These are phyloP conservation scores for Pichia inconspicua DNA, from an alignment of 1,139 yeast species.

Conservation along the genomic window DNA sequence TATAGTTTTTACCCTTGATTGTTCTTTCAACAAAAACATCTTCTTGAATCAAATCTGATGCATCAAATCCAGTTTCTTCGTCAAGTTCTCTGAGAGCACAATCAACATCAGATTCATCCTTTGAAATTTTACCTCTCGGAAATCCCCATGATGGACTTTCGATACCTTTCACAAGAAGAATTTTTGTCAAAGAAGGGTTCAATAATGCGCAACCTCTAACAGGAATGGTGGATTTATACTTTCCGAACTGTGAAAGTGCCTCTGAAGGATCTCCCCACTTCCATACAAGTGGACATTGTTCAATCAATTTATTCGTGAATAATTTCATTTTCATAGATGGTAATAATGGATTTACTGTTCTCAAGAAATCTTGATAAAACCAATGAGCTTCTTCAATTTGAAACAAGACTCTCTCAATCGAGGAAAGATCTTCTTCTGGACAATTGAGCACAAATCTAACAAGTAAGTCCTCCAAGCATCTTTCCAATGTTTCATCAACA, in stretches of 20 bases:
- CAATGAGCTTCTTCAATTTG: conserved; percentile 98
- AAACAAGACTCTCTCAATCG: conserved; percentile 81
- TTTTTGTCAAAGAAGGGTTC: conserved; percentile 60
- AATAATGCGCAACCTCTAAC: conserved; percentile 93
- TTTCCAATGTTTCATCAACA: conserved; percentile 54
- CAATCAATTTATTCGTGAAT: conserved; percentile 67
- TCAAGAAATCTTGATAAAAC: conserved; percentile 86
- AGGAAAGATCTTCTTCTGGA: conserved; percentile 82
- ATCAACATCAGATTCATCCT: conserved; percentile 80
- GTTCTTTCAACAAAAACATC: conserved; percentile 77
- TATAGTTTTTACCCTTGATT: conserved; percentile 74
- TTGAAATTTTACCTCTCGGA: conserved; percentile 94
- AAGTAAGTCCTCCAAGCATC: conserved; percentile 76
- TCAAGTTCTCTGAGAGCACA: conserved; percentile 92
- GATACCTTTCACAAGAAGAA: conserved; percentile 77
- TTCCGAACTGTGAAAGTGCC: conserved; percentile 68
- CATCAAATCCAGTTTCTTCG: conserved; percentile 95
- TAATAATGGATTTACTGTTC: conserved; percentile 64
- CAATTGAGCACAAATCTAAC: conserved; percentile 88
- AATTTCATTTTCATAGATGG: conserved; percentile 74
- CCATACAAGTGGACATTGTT: conserved; percentile 80
- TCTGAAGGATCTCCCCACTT: conserved; percentile 75
- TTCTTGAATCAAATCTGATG: conserved; percentile 56
- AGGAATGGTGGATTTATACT: conserved; percentile 84
- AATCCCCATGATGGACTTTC: conserved; percentile 88